These are phyloP conservation scores for Erodium moschatum DNA, from an alignment of 441 rosid species.

Conservation along the genomic window DNA sequence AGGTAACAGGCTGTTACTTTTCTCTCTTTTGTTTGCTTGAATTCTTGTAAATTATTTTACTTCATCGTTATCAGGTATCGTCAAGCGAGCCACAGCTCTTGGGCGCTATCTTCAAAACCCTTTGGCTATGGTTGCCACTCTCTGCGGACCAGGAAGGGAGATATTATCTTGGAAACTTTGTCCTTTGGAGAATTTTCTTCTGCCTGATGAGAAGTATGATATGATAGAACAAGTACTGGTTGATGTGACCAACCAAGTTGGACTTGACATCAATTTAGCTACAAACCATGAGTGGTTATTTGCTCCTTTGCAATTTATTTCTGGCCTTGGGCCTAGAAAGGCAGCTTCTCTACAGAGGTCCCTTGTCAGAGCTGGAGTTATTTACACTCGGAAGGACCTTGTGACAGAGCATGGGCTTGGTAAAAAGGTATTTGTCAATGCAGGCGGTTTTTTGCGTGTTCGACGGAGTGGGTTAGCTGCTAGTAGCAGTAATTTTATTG, in stretches of 20 bases:
- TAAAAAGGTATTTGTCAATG: slow-evolving; percentile 14
- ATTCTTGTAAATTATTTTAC: neutral
- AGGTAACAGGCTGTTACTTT: slow-evolving; percentile 3
- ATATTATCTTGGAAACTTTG: slow-evolving; percentile 14
- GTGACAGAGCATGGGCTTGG: slow-evolving; percentile 4
- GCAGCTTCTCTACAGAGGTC: slow-evolving; percentile 12
- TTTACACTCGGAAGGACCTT: slow-evolving; percentile 4
- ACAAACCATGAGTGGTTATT: slow-evolving; percentile 10
- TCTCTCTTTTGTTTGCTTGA: neutral
- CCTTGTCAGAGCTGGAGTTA: slow-evolving; percentile 10
- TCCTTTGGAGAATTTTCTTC: slow-evolving; percentile 8
- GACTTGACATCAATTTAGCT: slow-evolving; percentile 4
- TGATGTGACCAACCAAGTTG: slow-evolving; percentile 6
- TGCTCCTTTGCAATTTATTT: slow-evolving; percentile 13
- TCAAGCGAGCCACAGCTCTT: slow-evolving; percentile 11
- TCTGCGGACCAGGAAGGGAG: slow-evolving; percentile 15
- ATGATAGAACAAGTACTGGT: slow-evolving; percentile 12
- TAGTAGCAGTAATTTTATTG: neutral
- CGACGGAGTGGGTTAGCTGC: slow-evolving; percentile 9
- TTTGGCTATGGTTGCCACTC: slow-evolving; percentile 14
- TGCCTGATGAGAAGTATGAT: slow-evolving; percentile 11
- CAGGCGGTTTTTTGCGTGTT: slow-evolving; percentile 11
- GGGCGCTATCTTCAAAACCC: slow-evolving; percentile 17
- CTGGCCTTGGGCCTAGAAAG: slow-evolving; percentile 15
- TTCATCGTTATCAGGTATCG: slow-evolving; percentile 6